Evolutionary conservation across 179 eudicot genomes (phyloP), one percentile per base, ranked within the genome.

Genomic region (Camellia oleifera): DNA sequence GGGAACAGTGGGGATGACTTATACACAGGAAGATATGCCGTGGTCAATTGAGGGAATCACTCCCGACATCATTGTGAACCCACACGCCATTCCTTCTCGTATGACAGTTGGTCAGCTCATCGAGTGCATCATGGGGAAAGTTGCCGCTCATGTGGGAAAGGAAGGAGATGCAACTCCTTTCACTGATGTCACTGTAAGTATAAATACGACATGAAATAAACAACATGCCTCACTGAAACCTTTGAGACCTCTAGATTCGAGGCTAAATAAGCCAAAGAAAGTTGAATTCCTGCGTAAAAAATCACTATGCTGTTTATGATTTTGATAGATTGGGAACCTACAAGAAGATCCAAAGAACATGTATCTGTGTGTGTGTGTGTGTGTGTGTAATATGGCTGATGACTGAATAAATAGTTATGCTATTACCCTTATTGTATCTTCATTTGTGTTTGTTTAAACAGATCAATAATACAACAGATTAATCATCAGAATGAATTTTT

Each of bases 161-260:
- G 97, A 95, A 85, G 98, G 98, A 77, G 98, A 95, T 81, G 98
- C 98, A 63, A 95, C 98, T 26, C 97, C 98, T 13, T 95, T 95
- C 69, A 95, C 98, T 4, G 98, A 95, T 85, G 98, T 95, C 75
- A 95, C 97, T 75, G 98, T 91, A 84, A 88, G 95, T 83, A 26
- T 11, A 18, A 7, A 66, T 66, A 57, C 61, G 11, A 57, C 61
- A 57, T 14, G 11, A 57, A 32, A 32, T 32, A 32, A 32, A 32
- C 40, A 32, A 32, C 40, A 32, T 32, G 40, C 40, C 40, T 32
- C 2, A 32, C 13, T 1, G 40, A 66, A n/a, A 11, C 46, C 63
- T 58, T 58, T 14, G 17, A 11, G 26, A 66, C 70, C n/a, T 32
- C 46, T 12, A 32, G 46, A 66, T 64, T 64, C 26, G 45, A 17